Evolutionary conservation across 2,329 filamentous ascomycete species (phyloP).

Genomic region (Teratosphaeria viscida): DNA sequence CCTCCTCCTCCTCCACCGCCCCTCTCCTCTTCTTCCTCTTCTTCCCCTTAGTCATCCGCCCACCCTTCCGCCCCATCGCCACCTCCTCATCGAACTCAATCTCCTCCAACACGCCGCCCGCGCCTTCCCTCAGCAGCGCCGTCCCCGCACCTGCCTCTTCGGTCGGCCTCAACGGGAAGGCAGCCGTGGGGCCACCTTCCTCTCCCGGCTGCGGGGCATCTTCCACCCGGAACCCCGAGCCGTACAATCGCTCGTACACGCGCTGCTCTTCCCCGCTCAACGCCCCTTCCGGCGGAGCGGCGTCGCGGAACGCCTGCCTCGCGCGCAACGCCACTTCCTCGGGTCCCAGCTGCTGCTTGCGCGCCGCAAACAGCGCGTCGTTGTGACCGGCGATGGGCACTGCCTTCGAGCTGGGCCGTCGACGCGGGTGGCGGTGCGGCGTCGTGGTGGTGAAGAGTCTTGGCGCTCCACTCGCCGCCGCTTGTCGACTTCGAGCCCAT

Average conservation of each 20-base stretch:
- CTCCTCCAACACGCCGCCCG: constrained; percentile 52
- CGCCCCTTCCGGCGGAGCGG: constrained; percentile 54
- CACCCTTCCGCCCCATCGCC: constrained; percentile 20
- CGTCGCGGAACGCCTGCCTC: constrained; percentile 5
- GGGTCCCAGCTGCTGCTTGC: neutral
- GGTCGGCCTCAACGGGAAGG: neutral
- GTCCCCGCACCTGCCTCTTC: neutral
- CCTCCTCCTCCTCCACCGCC: constrained; percentile 20
- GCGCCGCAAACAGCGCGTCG: neutral
- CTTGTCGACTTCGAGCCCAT: constrained; percentile 2
- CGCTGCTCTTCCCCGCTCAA: constrained; percentile 59
- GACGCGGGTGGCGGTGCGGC: neutral
- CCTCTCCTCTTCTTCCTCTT: constrained; percentile 13
- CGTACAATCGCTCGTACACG: constrained; percentile 73
- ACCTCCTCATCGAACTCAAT: constrained; percentile 38
- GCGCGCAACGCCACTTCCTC: neutral
- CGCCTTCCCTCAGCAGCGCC: constrained; percentile 43
- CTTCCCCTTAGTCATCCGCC: constrained; percentile 31
- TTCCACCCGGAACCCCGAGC: constrained; percentile 48
- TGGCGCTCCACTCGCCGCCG: neutral
- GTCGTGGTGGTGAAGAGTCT: neutral
- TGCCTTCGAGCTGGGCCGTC: neutral
- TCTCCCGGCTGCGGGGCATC: neutral
- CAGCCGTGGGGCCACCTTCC: neutral
- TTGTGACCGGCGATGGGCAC: neutral